Percentiles rank a stretch among this genome's conserved stretches.
phyloP scores from a whole-genome alignment of 1,284 basidiomycete species.

The Volvariella volvacea region DNA sequence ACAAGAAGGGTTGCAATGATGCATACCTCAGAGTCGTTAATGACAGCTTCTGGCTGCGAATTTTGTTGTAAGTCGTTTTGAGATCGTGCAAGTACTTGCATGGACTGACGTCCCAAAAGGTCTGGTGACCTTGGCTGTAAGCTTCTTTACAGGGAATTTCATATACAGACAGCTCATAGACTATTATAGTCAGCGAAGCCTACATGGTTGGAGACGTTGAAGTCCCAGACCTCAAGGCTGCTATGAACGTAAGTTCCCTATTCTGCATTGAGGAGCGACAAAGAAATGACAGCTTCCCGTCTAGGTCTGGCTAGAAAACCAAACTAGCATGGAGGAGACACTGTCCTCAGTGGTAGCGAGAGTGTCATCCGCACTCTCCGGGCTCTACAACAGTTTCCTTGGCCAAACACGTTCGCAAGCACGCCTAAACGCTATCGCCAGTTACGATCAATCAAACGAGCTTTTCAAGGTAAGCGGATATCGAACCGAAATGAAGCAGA shows the following conservation, averaged over 20 bases:
- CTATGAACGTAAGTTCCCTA: constrained; percentile 64
- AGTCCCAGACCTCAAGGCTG: constrained; percentile 62
- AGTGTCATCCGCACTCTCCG: constrained; percentile 61
- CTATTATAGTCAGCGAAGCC: constrained; percentile 71
- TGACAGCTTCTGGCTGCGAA: constrained; percentile 77
- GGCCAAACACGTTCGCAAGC: constrained; percentile 76
- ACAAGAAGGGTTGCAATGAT: constrained; percentile 43
- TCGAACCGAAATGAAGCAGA: neutral
- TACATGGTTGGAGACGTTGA: constrained; percentile 82
- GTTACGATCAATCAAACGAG: constrained; percentile 86
- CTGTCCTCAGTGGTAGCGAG: constrained; percentile 62
- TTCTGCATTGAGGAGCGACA: constrained; percentile 10
- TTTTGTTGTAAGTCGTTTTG: constrained; percentile 47
- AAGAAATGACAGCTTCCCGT: constrained; percentile 14
- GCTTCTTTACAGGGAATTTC: constrained; percentile 17
- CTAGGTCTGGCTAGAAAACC: constrained; percentile 82
- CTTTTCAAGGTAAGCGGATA: constrained; percentile 54
- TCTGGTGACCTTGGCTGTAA: constrained; percentile 71
- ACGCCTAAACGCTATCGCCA: constrained; percentile 79
- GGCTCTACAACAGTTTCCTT: constrained; percentile 73
- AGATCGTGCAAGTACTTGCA: constrained; percentile 6
- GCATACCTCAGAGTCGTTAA: constrained; percentile 62
- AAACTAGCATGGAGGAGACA: constrained; percentile 56
- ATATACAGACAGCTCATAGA: constrained; percentile 11
- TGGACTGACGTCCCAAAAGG: constrained; percentile 25